phyloP scores from a whole-genome alignment of 192 early-diverging fungal species.

The Backusella mclennaniae region DNA sequence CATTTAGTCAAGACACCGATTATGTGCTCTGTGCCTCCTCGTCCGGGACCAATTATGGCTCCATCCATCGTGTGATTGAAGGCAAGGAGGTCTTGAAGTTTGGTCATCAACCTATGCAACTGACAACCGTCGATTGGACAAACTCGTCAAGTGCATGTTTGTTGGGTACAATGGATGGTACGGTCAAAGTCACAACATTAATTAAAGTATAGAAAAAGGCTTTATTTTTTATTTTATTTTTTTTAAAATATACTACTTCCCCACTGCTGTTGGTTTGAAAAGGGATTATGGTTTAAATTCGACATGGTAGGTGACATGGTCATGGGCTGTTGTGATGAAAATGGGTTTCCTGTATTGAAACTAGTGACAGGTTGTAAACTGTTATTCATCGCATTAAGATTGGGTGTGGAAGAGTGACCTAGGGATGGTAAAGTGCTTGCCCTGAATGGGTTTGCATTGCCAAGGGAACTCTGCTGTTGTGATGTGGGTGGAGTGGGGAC shows the following conservation, averaged over 20 bases:
- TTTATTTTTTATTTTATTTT: not conserved
- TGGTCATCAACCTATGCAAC: conserved; percentile 33
- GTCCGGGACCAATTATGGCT: conserved; percentile 25
- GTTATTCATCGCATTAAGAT: not conserved
- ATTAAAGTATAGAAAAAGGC: conserved; percentile 37
- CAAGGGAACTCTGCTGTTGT: not conserved
- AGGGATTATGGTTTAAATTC: not conserved
- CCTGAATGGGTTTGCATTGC: conserved; percentile 23
- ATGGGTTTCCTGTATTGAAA: conserved; percentile 1
- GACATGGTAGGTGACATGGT: not conserved
- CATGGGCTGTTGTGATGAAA: not conserved
- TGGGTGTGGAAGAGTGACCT: not conserved
- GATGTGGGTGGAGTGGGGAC: not conserved
- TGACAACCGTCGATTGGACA: conserved; percentile 56
- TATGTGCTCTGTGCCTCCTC: conserved; percentile 43
- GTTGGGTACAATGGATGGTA: conserved; percentile 50
- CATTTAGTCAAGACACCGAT: conserved; percentile 55
- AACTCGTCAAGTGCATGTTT: conserved; percentile 47
- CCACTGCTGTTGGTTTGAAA: conserved; percentile 7
- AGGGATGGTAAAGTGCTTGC: conserved; percentile 14
- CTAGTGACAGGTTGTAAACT: not conserved
- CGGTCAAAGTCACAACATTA: conserved; percentile 50
- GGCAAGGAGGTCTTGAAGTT: conserved; percentile 45
- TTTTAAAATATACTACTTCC: conserved; percentile 15
- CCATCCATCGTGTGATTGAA: conserved; percentile 45